Evolutionary conservation across 73 alveolate genomes (phyloP), one percentile per base, ranked within the genome.

Genomic region (Paramecium primaurelia): DNA sequence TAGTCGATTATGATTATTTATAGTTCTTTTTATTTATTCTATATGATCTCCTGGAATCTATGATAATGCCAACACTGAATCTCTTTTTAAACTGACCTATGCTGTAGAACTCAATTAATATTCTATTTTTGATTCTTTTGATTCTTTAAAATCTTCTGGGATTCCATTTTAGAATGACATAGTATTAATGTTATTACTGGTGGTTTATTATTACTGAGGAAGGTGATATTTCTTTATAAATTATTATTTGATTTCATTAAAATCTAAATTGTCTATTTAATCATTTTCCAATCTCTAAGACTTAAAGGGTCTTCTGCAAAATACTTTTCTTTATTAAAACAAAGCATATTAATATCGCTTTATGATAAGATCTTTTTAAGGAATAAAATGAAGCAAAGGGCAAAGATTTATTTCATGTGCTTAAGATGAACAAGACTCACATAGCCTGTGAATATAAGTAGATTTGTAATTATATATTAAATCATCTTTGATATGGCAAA

Each of bases 361-460:
- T 16, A 89, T 42, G 18, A 71, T 71, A 8, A 71, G 32, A 71
- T 89, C 94, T 47, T 12, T 71, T 40, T 68, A 25, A 20, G 94
- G 90, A 12, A 45, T 73, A 34, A 28, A 73, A 89, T 89, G 94
- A 7, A 89, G 18, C 45, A 83, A 44, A 9, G 92, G 90, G 16
- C 94, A 89, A 40, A 32, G 2, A 20, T 26, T 36, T 6, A 89
- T 71, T 14, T 59, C 54, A 26, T 89, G 94, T 37, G 42, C 38
- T 34, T 8, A 11, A 8, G 94, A 89, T 14, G 10, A 28, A 16
- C 94, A 89, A 0, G 42, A 40, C 3, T 42, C 54, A 51, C 94
- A 89, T 37, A 60, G 36, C 25, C 47, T 22, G 8, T 32, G n/a
- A 32, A 73, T 30, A 5, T 37, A 37, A 16, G 20, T 9, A 73